Base-by-base conservation (phyloP, 2,329 filamentous ascomycete genomes). In the Colletotrichum theobromicola region DNA sequence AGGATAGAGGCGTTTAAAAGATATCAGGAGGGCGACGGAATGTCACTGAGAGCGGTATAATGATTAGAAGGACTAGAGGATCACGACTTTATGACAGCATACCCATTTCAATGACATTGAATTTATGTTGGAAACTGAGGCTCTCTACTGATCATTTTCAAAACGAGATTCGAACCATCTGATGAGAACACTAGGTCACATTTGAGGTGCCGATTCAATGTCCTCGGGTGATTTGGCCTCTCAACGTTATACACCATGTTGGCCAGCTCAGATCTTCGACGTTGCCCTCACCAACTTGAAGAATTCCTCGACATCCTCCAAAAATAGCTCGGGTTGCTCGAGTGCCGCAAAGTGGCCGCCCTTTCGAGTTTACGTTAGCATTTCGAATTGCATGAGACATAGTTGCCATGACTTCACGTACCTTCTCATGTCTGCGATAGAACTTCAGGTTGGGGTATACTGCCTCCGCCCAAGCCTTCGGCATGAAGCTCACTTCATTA, bases 401-500 rank as follows among this genome's bases (percentile, higher is more conserved):
- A 4, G 7, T 18, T 0, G 10, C 1, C 7, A 50, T 21, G 6
- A 6, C 30, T 32, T 62, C n/a, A 32, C 46, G 13, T 9, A 66
- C 73, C 58, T 68, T 74, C 5, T 75, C 73, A 4, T 75, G 70
- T 18, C 1, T 12, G 7, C 60, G 74, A 6, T 62, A 75, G 24
- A 77, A 67, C 16, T 70, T 63, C 2, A 79, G 55, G 10, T 78
- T 78, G 12, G 76, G 76, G 28, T 72, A 76, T 3, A 30, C 30
- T 21, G 67, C 32, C 32, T 81, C 81, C 1, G 81, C 79, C 79
- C 85, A 85, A 1, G 72, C 73, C 60, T 78, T 80, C 1, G 88
- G 87, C 2, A 85, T 67, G 0, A 84, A 81, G 3, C 80, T 75
- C 12, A 88, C 75, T 55, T 89, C 87, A 18, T 78, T 79, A 0